These are phyloP conservation scores for Rhodotorula kratochvilovae DNA, from an alignment of 768 basidiomycete species.

Conservation along the genomic window DNA sequence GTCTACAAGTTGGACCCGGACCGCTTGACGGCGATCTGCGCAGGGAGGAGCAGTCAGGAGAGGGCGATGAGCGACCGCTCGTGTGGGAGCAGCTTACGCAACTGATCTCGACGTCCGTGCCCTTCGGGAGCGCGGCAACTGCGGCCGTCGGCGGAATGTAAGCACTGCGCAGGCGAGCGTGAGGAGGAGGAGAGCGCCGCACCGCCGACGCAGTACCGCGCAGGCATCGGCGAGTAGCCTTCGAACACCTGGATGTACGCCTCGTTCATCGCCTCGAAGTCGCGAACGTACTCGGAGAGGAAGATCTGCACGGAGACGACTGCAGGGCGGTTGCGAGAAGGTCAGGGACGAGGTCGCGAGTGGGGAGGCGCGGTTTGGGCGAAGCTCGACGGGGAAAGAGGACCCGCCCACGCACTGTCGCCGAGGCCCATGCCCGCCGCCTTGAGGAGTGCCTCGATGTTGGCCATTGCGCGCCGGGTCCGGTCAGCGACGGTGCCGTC, in stretches of 20 bases:
- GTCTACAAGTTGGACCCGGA: too few species aligned
- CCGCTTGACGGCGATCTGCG: background rate
- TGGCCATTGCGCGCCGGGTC: background rate
- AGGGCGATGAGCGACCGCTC: background rate
- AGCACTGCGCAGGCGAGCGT: too few species aligned
- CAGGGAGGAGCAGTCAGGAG: background rate
- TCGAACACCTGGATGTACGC: background rate
- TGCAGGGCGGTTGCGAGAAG: background rate
- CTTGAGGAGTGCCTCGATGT: background rate
- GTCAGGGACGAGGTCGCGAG: too few species aligned
- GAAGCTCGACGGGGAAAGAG: background rate
- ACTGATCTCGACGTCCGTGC: conserved; percentile 5
- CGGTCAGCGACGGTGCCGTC: background rate
- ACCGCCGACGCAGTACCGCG: conserved; percentile 6
- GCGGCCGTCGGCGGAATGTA: accelerated
- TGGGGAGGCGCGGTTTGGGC: background rate
- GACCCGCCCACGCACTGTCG: background rate
- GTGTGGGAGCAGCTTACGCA: background rate
- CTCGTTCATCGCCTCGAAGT: conserved; percentile 4
- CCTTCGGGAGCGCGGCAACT: background rate
- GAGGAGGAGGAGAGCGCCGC: background rate
- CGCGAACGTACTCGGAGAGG: background rate
- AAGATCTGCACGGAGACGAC: background rate
- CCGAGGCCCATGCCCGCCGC: background rate
- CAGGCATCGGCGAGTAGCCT: background rate